Percentiles rank a stretch among this genome's conserved stretches.
Conservation (phyloP, 164 flowering plant genomes). For the Umbellularia californica region DNA sequence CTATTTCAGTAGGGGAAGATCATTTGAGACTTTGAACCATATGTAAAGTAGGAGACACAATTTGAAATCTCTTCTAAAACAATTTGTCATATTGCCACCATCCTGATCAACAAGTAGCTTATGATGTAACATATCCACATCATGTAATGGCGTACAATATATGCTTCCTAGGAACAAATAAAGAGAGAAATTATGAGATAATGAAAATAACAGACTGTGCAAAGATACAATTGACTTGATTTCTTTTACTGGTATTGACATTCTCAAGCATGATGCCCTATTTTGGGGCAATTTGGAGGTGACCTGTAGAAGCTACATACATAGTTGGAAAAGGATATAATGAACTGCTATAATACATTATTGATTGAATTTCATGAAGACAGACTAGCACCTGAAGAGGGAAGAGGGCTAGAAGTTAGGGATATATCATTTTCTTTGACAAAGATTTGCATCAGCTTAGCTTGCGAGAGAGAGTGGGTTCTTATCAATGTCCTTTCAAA, state of each 20-base stretch:
- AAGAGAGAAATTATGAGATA: too few species aligned
- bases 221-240: neutral
- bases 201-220: too few species aligned
- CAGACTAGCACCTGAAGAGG: neutral
- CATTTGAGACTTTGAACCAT: too few species aligned
- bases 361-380: neutral
- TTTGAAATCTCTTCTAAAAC: too few species aligned
- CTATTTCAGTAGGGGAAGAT: too few species aligned
- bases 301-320: too few species aligned
- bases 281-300: neutral
- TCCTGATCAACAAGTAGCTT: too few species aligned
- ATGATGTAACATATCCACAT: too few species aligned
- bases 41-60: too few species aligned
- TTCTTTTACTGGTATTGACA: neutral
- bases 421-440: neutral
- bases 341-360: neutral
- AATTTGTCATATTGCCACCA: too few species aligned
- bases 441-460: neutral
- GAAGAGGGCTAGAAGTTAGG: neutral
- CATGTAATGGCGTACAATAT: too few species aligned
- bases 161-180: too few species aligned
- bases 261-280: neutral
- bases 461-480: neutral
- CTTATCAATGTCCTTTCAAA: neutral
- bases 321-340: neutral